Evolutionary conservation across 352 stramenopile genomes (phyloP), one percentile per base, ranked within the genome.

Genomic region (Phytophthora crassamura): DNA sequence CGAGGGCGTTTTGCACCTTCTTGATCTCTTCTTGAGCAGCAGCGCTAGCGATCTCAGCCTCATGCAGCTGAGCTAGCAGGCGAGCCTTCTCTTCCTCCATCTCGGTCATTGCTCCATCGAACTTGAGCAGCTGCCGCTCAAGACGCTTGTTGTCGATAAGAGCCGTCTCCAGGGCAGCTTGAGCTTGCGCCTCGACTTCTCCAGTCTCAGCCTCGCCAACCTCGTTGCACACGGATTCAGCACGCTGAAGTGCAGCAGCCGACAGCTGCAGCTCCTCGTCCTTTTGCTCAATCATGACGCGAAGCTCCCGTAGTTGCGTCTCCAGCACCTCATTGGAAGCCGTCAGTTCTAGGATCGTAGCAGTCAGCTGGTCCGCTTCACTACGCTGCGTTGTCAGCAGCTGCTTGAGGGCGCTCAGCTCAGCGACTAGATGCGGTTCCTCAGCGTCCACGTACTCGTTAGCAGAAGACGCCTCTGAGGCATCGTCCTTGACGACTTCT

Each of bases 371-470:
- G 5, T 74, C 54, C 2, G 39, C 51, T 61, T 76, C 67, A 12
- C 12, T 64, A n/a, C 50, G 49, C 35, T 77, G 54, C 7, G 34
- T 46, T 15, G 43, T 28, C 25, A 79, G 36, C 12, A 64, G 38
- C 12, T 71, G 59, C 50, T 86, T 86, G 45, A 88, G 78, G 33
- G 82, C 78, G 15, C 64, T 75, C 47, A 85, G 74, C 67, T 90
- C 79, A 5, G 64, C 67, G 25, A 86, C 57, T 5, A 90, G 41
- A 16, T 88, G 77, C 8, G 82, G 56, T 45, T 90, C 82, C 47
- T 85, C 75, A 2, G 79, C 79, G 34, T 90, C 82, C 34, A 74
- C 42, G 55, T 84, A 90, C 51, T 88, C 82, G 45, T 88, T 80
- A 1, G 48, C 78, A 30, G 75, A 87, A 20, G 80, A 88, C 5